phyloP scores from a whole-genome alignment of 2,329 filamentous ascomycete genomes.

The Harringtonia lauricola region DNA sequence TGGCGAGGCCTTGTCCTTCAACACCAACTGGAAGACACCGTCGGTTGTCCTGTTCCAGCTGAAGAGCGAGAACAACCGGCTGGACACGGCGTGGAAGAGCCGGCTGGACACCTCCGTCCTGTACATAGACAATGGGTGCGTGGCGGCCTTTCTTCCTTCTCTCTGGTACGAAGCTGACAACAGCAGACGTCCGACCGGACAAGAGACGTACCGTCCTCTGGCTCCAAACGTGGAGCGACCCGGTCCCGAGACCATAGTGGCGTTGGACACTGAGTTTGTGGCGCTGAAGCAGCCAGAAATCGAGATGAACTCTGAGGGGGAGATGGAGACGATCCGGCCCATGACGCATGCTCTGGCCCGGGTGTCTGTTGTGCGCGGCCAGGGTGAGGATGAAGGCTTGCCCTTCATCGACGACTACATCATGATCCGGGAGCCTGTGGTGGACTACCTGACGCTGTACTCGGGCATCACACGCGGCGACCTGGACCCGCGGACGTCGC shows the following conservation, averaged over 20 bases:
- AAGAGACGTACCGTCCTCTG: slow-evolving; percentile 50
- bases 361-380: slow-evolving; percentile 77
- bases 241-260: slow-evolving; percentile 62
- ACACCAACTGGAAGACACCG: slow-evolving; percentile 84
- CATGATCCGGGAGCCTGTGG: slow-evolving; percentile 75
- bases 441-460: slow-evolving; percentile 91
- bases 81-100: slow-evolving; percentile 81
- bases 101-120: slow-evolving; percentile 74
- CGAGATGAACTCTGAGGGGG: slow-evolving; percentile 89
- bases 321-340: slow-evolving; percentile 82
- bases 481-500: slow-evolving; percentile 65
- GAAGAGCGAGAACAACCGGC: slow-evolving; percentile 66
- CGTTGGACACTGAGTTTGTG: slow-evolving; percentile 94
- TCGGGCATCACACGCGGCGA: slow-evolving; percentile 84
- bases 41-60: slow-evolving; percentile 80
- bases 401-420: slow-evolving; percentile 99
- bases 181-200: slow-evolving; percentile 15
- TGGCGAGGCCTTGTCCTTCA: slow-evolving; percentile 74
- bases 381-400: slow-evolving; percentile 64
- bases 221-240: slow-evolving; percentile 52
- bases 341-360: slow-evolving; percentile 87
- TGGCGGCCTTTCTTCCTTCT: slow-evolving; percentile 3
- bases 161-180: no score
- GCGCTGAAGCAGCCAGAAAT: slow-evolving; percentile 87
- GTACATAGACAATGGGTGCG: slow-evolving; percentile 56